Base-by-base conservation (phyloP, 2,329 filamentous ascomycete species). In the Verticillium isaacii region DNA sequence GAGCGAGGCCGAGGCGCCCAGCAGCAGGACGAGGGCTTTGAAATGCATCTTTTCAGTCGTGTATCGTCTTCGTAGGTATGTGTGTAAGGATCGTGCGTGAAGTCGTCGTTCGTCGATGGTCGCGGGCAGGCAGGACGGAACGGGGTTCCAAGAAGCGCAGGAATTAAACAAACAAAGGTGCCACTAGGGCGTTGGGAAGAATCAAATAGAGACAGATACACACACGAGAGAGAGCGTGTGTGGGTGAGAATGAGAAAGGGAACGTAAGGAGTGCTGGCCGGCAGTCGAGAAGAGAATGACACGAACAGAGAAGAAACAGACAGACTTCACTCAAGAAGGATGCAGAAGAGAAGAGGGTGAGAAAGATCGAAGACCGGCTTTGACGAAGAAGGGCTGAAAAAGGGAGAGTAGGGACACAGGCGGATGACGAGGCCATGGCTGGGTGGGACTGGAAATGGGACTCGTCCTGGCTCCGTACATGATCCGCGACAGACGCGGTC, bases 231-330 rank as follows among this genome's bases (percentile, higher is more conserved):
- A 29, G 29, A 29, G 29, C 29, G 29, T 29, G 29, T 29, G 29
- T 29, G 29, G 5, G 29, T 6, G 25, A 3, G 25, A 57, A 59
- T 9, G 36, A 19, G 14, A 56, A 25, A 57, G 58, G 56, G 59
- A 60, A 52, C 34, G 45, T n/a, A 32, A 58, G 25, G 56, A 45
- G 54, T 32, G 54, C 54, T 56, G 54, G 54, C 54, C 54, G 25
- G 54, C 56, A 39, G 17, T n/a, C 55, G 12, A 60, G 63, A 61
- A 64, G 55, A 29, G 61, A 61, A 52, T 14, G 45, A 63, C 39
- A 61, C 54, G 37, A 60, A 63, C 61, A 62, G 58, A 19, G 59
- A 64, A 55, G 56, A 45, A 61, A 36, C 34, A 55, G 52, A 63
- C 59, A 62, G 63, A 52, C 45, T 52, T 52, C 17, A 52, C 45